Conservation (phyloP, 768 basidiomycete genomes). For the Termitomyces sp. region DNA sequence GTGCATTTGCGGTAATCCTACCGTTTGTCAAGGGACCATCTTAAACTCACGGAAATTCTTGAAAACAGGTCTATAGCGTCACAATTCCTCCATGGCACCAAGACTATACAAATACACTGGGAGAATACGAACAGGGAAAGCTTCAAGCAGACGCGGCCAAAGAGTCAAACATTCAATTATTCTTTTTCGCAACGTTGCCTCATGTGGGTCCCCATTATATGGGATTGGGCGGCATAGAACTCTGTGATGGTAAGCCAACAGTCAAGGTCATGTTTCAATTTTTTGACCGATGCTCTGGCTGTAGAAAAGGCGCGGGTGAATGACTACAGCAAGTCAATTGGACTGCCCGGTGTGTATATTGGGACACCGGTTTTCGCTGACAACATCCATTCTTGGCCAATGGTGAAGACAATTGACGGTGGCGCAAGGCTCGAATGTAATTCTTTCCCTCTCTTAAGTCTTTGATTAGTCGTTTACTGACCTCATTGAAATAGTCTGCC, state of each 20-base stretch:
- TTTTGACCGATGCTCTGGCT: background rate
- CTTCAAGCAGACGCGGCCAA: constrained; percentile 15
- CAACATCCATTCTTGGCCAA: constrained; percentile 12
- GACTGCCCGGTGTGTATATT: constrained; percentile 11
- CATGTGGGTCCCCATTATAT: constrained; percentile 14
- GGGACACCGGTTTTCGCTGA: constrained; percentile 13
- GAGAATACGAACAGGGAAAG: constrained; percentile 12
- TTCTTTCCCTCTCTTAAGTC: background rate
- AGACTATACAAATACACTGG: constrained; percentile 6
- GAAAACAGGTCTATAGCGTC: constrained; percentile 15
- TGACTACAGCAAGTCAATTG: constrained; percentile 15
- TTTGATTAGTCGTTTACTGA: background rate
- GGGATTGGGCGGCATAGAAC: constrained; percentile 14
- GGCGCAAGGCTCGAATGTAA: constrained; percentile 10
- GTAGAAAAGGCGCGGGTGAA: constrained; percentile 15
- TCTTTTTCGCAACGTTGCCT: constrained; percentile 13
- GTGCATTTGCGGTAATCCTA: constrained; percentile 8
- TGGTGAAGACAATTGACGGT: constrained; percentile 7
- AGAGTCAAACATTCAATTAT: constrained; percentile 11
- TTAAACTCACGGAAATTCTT: background rate
- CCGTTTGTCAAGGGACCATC: too few species aligned
- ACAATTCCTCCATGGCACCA: constrained; percentile 16
- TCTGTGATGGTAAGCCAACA: constrained; percentile 11
- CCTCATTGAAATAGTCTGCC: background rate
- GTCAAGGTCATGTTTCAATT: background rate